Percentiles rank a stretch among this genome's conserved stretches.
These are phyloP conservation scores for Dichotomopilus funicola DNA, from an alignment of 2,329 filamentous ascomycete species.

Conservation along the genomic window DNA sequence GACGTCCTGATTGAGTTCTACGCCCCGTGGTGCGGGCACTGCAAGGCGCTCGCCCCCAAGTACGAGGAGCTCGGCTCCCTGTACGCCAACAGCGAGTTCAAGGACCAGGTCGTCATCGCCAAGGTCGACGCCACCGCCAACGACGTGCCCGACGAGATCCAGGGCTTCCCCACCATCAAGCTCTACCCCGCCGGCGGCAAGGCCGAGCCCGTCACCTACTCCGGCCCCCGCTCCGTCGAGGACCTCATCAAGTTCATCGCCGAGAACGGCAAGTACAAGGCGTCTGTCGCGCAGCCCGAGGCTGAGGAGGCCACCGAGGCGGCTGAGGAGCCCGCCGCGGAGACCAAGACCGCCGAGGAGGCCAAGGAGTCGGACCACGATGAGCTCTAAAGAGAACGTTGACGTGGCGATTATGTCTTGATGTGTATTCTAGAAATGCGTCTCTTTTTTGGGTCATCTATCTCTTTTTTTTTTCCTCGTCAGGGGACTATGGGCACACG, in stretches of 20 bases:
- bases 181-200: constrained; percentile 89
- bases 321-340: constrained; percentile 5
- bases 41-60: constrained; percentile 94
- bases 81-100: constrained; percentile 72
- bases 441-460: constrained; percentile 12
- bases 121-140: constrained; percentile 97
- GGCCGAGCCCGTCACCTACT: constrained; percentile 77
- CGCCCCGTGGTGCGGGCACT: constrained; percentile 98
- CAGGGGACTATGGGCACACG: constrained; percentile 15
- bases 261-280: constrained; percentile 88
- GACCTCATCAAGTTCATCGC: constrained; percentile 88
- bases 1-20: constrained; percentile 98
- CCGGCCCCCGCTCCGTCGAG: constrained; percentile 79
- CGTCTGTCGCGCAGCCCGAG: constrained; percentile 53
- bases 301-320: constrained; percentile 45
- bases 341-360: constrained; percentile 37
- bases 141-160: constrained; percentile 93
- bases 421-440: constrained; percentile 20
- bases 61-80: constrained; percentile 84
- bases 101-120: constrained; percentile 81
- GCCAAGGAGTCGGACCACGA: constrained; percentile 54
- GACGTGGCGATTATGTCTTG: background rate
- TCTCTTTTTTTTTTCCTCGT: constrained; percentile 15
- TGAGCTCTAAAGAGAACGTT: constrained; percentile 58
- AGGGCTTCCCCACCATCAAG: constrained; percentile 99